Conservation (phyloP, 1,284 basidiomycete genomes). For the Boletus semigastroideus region DNA sequence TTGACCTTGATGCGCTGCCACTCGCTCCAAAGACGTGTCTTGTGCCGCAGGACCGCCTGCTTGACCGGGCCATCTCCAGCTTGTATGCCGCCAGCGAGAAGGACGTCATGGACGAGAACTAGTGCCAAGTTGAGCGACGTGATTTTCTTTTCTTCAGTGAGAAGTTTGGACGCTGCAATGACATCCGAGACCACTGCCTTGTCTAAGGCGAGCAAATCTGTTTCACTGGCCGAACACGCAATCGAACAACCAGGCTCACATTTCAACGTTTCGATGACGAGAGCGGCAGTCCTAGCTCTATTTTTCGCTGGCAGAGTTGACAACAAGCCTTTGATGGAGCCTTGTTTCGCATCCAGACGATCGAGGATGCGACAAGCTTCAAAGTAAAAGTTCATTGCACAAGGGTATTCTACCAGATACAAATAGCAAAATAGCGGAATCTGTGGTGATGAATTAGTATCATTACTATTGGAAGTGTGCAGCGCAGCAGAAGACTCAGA, state of each 20-base stretch:
- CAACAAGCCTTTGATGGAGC: slow-evolving; percentile 81
- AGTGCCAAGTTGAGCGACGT: slow-evolving; percentile 72
- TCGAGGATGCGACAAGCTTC: slow-evolving; percentile 82
- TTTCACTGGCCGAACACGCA: slow-evolving; percentile 5
- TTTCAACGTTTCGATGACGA: slow-evolving; percentile 91
- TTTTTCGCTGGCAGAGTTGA: slow-evolving; percentile 72
- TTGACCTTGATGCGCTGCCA: slow-evolving; percentile 84
- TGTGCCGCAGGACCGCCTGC: slow-evolving; percentile 79
- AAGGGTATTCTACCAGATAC: slow-evolving; percentile 39
- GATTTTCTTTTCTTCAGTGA: slow-evolving; percentile 75
- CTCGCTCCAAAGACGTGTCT: slow-evolving; percentile 85
- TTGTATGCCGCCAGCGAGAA: slow-evolving; percentile 81
- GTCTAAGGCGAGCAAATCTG: slow-evolving; percentile 42
- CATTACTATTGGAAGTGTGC: neutral
- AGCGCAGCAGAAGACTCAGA: slow-evolving; percentile 32
- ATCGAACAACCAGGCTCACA: slow-evolving; percentile 54
- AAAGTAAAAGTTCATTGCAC: slow-evolving; percentile 90
- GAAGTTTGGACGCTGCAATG: slow-evolving; percentile 62
- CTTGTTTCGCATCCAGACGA: slow-evolving; percentile 80
- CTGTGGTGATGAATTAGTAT: slow-evolving; percentile 18
- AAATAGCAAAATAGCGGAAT: slow-evolving; percentile 17
- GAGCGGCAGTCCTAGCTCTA: slow-evolving; percentile 73
- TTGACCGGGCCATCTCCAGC: slow-evolving; percentile 87
- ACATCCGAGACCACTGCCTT: slow-evolving; percentile 68
- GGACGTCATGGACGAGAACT: slow-evolving; percentile 85